Evolutionary conservation across 352 stramenopile genomes (phyloP), one percentile per base, ranked within the genome.

Genomic region (Globisporangium acanthophoron): DNA sequence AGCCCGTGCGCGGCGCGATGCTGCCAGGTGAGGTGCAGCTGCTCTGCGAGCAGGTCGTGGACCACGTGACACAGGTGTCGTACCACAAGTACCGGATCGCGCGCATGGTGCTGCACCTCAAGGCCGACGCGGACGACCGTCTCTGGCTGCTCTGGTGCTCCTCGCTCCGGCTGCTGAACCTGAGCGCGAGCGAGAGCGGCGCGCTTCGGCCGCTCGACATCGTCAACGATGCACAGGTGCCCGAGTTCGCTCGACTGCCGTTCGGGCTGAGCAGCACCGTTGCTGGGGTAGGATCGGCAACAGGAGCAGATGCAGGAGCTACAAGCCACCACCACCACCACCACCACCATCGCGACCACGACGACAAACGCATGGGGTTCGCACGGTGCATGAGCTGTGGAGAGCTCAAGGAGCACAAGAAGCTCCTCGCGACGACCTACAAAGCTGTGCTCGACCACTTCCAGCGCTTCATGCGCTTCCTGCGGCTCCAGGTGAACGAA

Each of bases 361-460:
- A 54, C 3, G 58, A 57, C 12, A 49, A 52, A 8, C 51, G 44
- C 5, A 16, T 65, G 20, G 67, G 63, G 1, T 70, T 74, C 44
- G 71, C 73, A 40, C 69, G 74, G 13, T 98, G 95, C 65, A 78
- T 81, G 39, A 97, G 87, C 51, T 98, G 95, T 52, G 85, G 75
- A 2, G 67, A 69, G 37, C 66, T 82, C 12, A 71, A 85, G n/a
- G 76, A 81, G 45, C 72, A 88, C 31, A 65, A 76, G 16, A 73
- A 79, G 31, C 84, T 97, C 56, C 76, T 98, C 39, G 64, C 76
- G 31, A 91, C 97, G 15, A 86, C 76, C 12, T 98, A 98, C 76
- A 98, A 98, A 66, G 95, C 89, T 12, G 82, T 98, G 4, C 81
- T 98, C 27, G 78, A 90, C 52, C 95, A 98, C 66, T 98, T 98